Evolutionary conservation across 331 rosid genomes (phyloP).

Genomic region (Quercus lobata): DNA sequence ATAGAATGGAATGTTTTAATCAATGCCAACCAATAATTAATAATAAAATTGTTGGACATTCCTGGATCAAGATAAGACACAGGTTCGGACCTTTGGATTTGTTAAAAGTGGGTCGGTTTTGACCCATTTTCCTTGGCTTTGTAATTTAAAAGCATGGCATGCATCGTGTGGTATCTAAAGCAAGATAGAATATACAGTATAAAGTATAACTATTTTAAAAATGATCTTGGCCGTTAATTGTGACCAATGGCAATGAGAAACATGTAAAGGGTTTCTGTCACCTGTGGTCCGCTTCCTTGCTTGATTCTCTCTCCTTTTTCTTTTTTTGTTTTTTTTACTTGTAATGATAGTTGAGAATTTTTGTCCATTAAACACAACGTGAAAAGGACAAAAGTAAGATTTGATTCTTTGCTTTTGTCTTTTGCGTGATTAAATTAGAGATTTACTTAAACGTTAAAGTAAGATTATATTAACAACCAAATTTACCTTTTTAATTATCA

Average conservation of each 20-base stretch:
- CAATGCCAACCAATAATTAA: too few relatives aligned
- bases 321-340: background rate
- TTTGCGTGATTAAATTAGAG: background rate
- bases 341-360: slow-evolving; percentile 28
- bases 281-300: slow-evolving; percentile 14
- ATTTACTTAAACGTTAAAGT: background rate
- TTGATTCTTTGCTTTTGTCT: slow-evolving; percentile 24
- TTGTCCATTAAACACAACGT: background rate
- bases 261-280: slow-evolving; percentile 10
- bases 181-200: background rate
- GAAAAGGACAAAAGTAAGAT: slow-evolving; percentile 2
- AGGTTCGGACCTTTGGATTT: too few relatives aligned
- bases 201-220: background rate
- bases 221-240: background rate
- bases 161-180: background rate
- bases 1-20: too few relatives aligned
- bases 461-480: background rate
- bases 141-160: too few relatives aligned
- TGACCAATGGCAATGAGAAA: slow-evolving; percentile 10
- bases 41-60: too few relatives aligned
- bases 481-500: background rate
- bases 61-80: too few relatives aligned
- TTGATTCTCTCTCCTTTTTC: slow-evolving; percentile 18
- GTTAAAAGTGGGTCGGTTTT: too few relatives aligned
- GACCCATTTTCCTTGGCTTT: too few relatives aligned